A percentile compares a stretch with the other conserved stretches of the same genome.
Evolutionary conservation across 805 yeast species (phyloP).

Genomic region (Clavispora phyllophila): DNA sequence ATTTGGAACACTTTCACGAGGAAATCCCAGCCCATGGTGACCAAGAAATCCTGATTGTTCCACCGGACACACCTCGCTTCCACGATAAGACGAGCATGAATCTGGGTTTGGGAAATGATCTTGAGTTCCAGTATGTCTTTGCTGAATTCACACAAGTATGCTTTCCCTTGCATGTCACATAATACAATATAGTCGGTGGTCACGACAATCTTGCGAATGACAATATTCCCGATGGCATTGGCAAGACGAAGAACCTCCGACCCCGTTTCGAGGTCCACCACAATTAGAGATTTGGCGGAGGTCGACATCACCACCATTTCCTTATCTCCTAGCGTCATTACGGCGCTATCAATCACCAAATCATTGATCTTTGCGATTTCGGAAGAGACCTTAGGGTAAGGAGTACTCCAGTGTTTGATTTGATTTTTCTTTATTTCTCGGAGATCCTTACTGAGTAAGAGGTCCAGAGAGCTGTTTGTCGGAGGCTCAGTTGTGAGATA

Average conservation of each 20-base stretch:
- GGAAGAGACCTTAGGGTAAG: slow-evolving; percentile 21
- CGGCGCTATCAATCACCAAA: slow-evolving; percentile 16
- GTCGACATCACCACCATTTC: slow-evolving; percentile 15
- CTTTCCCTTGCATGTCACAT: slow-evolving; percentile 52
- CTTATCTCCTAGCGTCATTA: not conserved
- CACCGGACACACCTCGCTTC: slow-evolving; percentile 26
- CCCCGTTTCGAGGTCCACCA: slow-evolving; percentile 13
- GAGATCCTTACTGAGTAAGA: slow-evolving; percentile 26
- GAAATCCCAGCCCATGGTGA: slow-evolving; percentile 60
- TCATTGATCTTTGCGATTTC: slow-evolving; percentile 15
- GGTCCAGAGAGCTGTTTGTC: slow-evolving; percentile 18
- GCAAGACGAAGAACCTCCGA: slow-evolving; percentile 12
- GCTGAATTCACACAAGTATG: slow-evolving; percentile 18
- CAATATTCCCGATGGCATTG: slow-evolving; percentile 17
- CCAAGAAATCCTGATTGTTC: slow-evolving; percentile 30
- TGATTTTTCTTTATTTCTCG: slow-evolving; percentile 6
- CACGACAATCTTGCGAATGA: slow-evolving; percentile 32
- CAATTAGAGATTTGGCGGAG: slow-evolving; percentile 14
- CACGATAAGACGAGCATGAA: slow-evolving; percentile 32
- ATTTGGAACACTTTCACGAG: slow-evolving; percentile 34
- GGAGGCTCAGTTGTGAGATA: slow-evolving; percentile 2
- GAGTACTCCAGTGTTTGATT: slow-evolving; percentile 23
- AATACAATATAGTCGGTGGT: slow-evolving; percentile 25
- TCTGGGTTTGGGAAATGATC: slow-evolving; percentile 17
- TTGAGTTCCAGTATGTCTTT: slow-evolving; percentile 1